These are phyloP conservation scores for Stromatinia cepivora DNA, from an alignment of 2,329 filamentous ascomycete species.

Conservation along the genomic window DNA sequence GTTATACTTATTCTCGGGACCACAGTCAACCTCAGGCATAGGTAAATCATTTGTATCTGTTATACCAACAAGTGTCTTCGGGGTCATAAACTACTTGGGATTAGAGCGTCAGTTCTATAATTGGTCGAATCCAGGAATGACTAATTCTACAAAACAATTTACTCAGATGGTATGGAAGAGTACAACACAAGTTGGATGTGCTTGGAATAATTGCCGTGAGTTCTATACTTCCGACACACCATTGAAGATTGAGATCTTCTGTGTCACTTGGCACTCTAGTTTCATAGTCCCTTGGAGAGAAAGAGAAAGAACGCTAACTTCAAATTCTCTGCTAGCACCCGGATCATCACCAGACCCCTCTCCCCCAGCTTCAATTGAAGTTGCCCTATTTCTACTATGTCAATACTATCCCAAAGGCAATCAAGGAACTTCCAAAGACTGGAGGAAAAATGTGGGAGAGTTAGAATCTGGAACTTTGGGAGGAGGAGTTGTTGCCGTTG, in stretches of 20 bases:
- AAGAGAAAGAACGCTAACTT: neutral
- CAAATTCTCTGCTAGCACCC: neutral
- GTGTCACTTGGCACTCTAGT: neutral
- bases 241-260: no score
- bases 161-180: conserved; percentile 5
- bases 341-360: conserved; percentile 4
- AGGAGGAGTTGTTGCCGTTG: neutral
- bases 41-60: neutral
- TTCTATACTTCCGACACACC: no score
- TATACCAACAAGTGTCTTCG: neutral
- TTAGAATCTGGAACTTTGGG: neutral
- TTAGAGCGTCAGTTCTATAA: neutral
- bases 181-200: neutral
- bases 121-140: neutral
- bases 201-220: conserved; percentile 16
- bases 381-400: neutral
- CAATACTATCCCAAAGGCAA: conserved; percentile 9
- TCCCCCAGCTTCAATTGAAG: neutral
- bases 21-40: neutral
- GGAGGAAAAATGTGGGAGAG: neutral
- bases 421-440: neutral
- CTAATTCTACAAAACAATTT: conserved; percentile 4
- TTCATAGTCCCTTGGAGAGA: no score
- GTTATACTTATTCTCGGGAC: neutral
- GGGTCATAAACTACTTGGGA: neutral